phyloP scores from a whole-genome alignment of 2,329 filamentous ascomycete species.

The Penicillium sp. region DNA sequence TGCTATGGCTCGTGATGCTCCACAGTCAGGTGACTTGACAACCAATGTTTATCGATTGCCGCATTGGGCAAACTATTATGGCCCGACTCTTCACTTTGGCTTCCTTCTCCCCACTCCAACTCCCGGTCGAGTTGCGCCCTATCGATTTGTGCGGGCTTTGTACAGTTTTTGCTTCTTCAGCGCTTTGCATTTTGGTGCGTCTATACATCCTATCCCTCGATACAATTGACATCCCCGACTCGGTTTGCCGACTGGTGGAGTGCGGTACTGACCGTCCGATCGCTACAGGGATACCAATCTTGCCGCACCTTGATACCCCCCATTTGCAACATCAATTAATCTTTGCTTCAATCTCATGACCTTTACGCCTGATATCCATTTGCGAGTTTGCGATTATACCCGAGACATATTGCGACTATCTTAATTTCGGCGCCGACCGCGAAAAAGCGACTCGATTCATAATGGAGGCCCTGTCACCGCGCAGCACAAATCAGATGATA shows the following conservation, averaged over 20 bases:
- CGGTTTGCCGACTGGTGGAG: neutral
- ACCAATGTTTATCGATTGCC: slow-evolving; percentile 40
- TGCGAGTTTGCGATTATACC: neutral
- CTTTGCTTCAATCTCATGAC: slow-evolving; percentile 14
- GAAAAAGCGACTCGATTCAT: slow-evolving; percentile 13
- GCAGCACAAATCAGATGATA: slow-evolving; percentile 48
- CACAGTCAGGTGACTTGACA: slow-evolving; percentile 19
- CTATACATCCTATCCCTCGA: neutral
- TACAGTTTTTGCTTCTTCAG: slow-evolving; percentile 28
- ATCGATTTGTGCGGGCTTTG: slow-evolving; percentile 21
- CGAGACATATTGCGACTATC: slow-evolving; percentile 3
- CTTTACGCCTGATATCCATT: slow-evolving; percentile 11
- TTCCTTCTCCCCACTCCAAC: slow-evolving; percentile 18
- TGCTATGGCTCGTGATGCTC: slow-evolving; percentile 18
- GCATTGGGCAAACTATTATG: slow-evolving; percentile 31
- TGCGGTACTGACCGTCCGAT: slow-evolving; percentile 19
- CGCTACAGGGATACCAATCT: slow-evolving; percentile 28
- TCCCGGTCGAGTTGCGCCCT: slow-evolving; percentile 13
- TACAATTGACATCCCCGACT: neutral
- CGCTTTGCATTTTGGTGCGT: slow-evolving; percentile 27
- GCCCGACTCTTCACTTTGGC: slow-evolving; percentile 19
- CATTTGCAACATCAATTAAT: slow-evolving; percentile 11
- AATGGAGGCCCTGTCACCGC: slow-evolving; percentile 51
- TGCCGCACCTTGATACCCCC: slow-evolving; percentile 27
- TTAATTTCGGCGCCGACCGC: neutral